phyloP scores from a whole-genome alignment of 805 yeast genomes.

The Lipomyces yamadae region DNA sequence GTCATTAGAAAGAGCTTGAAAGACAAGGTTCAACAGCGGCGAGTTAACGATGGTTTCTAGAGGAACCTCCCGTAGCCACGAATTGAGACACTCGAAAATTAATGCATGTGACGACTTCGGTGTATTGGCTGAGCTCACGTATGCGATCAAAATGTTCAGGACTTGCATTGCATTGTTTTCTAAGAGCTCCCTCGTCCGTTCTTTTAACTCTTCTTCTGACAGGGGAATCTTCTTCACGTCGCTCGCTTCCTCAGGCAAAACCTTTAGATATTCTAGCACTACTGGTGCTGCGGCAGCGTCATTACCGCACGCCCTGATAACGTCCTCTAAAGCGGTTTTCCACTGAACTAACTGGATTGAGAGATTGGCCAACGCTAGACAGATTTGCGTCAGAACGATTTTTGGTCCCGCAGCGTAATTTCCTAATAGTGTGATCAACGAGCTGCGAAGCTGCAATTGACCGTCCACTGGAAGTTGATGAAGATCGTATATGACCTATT shows the following conservation, averaged over 20 bases:
- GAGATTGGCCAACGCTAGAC: conserved; percentile 79
- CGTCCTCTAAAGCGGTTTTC: conserved; percentile 71
- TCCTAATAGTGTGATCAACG: conserved; percentile 63
- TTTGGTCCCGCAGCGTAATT: conserved; percentile 55
- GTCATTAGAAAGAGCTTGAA: conserved; percentile 61
- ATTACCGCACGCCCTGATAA: conserved; percentile 55
- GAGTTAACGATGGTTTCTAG: conserved; percentile 68
- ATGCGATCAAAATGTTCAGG: conserved; percentile 61
- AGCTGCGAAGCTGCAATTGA: conserved; percentile 66
- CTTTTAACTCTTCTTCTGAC: conserved; percentile 76
- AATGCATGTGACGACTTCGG: conserved; percentile 48
- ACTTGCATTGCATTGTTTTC: conserved; percentile 71
- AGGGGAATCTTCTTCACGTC: conserved; percentile 78
- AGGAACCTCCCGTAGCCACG: conserved; percentile 91
- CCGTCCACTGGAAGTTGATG: conserved; percentile 69
- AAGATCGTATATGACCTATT: conserved; percentile 74
- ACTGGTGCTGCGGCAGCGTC: conserved; percentile 50
- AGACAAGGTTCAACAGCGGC: conserved; percentile 70
- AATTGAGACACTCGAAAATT: conserved; percentile 75
- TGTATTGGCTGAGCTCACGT: conserved; percentile 49
- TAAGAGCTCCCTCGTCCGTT: conserved; percentile 67
- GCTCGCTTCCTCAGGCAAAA: conserved; percentile 88
- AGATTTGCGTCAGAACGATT: conserved; percentile 79
- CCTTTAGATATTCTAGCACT: conserved; percentile 77
- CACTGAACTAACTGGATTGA: conserved; percentile 78